Evolutionary conservation across 331 rosid species (phyloP), one percentile per base, ranked within the genome.

Genomic region (Saraca asoca): DNA sequence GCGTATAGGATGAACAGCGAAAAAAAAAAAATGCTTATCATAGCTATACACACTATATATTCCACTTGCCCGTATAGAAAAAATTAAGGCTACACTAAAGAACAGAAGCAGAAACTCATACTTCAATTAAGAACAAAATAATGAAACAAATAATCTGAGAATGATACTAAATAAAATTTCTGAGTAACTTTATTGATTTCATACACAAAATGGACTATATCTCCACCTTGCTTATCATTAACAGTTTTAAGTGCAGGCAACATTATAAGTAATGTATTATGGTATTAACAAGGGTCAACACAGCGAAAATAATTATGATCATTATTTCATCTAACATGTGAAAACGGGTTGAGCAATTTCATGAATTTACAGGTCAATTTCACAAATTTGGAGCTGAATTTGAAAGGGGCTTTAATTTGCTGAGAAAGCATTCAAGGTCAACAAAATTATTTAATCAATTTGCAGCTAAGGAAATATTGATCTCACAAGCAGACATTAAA

Each of bases 21-120:
- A 43, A 8, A 37, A 63, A 58, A 58, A 33, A 8, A 72, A 62
- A 79, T 63, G 48, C 17, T 18, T 44, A 63, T 67, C 50, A 66
- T 59, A 39, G 64, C 61, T 63, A 43, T 34, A 48, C 50, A 52
- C 14, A 33, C 70, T 38, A 57, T 54, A 38, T 24, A 35, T 43
- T 18, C 61, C 31, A 55, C 12, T 19, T 62, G 17, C 7, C 18
- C 58, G 59, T 5, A 43, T 58, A 52, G 9, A 71, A 37, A 43
- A 60, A 16, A 48, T 37, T 34, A 13, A 35, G 20, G 75, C 17
- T 31, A 52, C 20, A 52, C 64, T 54, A 18, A 62, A 39, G 60
- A 68, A 10, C 38, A 38, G 58, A 56, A 18, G 51, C 61, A 51
- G 37, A 50, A 49, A 41, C 46, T 45, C 58, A n/a, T 46, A 34